phyloP scores from a whole-genome alignment of 2,329 filamentous ascomycete genomes.

The Penicillium sp. region DNA sequence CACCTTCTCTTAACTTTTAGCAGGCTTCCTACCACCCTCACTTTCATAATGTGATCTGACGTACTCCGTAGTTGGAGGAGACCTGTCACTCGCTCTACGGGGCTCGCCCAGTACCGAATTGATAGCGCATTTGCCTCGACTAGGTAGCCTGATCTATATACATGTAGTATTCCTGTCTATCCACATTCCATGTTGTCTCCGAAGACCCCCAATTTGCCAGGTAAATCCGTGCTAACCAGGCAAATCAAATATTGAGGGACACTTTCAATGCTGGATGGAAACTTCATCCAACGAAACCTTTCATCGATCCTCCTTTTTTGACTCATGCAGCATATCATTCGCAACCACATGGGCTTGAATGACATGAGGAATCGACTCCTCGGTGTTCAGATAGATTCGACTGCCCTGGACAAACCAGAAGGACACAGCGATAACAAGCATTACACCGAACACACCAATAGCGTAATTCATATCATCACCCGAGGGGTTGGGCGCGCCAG shows the following conservation, averaged over 20 bases:
- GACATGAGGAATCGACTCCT: slow-evolving; percentile 17
- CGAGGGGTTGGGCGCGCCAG: slow-evolving; percentile 44
- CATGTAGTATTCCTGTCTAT: not conserved
- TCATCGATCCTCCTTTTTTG: slow-evolving; percentile 1
- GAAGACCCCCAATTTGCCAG: not conserved
- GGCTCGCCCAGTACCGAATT: too few relatives aligned
- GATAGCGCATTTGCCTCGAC: too few relatives aligned
- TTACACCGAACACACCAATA: slow-evolving; percentile 55
- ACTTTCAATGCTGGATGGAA: not conserved
- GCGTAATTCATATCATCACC: slow-evolving; percentile 57
- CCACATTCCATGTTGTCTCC: not conserved
- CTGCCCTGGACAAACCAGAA: slow-evolving; percentile 53
- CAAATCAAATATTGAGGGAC: not conserved
- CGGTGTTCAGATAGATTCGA: slow-evolving; percentile 33
- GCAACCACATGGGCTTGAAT: slow-evolving; percentile 15
- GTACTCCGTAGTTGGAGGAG: too few relatives aligned
- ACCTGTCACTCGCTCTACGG: too few relatives aligned
- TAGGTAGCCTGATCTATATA: too few relatives aligned
- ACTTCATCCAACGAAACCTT: not conserved
- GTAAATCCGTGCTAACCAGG: not conserved
- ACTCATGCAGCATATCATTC: slow-evolving; percentile 1
- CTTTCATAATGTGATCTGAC: too few relatives aligned
- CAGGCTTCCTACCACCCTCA: too few relatives aligned
- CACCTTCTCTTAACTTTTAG: too few relatives aligned
- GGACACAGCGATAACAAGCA: slow-evolving; percentile 49